phyloP scores from a whole-genome alignment of 2,329 filamentous ascomycete species.

The Calonectria fujianensis region DNA sequence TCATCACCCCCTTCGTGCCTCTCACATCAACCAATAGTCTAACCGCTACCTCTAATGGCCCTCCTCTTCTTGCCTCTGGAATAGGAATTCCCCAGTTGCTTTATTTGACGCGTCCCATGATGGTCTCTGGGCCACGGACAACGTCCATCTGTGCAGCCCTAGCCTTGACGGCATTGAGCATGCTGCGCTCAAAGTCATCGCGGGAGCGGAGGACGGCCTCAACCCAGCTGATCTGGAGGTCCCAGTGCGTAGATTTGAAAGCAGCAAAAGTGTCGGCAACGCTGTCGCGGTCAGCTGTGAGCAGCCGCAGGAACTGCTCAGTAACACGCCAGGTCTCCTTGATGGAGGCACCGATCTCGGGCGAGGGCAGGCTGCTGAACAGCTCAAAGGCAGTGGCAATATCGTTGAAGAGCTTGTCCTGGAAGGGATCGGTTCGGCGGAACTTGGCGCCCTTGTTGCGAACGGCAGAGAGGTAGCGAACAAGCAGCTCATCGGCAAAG shows the following conservation, averaged over 20 bases:
- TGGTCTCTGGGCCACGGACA: slow-evolving; percentile 88
- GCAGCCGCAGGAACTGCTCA: slow-evolving; percentile 85
- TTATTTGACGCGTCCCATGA: slow-evolving; percentile 94
- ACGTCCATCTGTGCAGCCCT: slow-evolving; percentile 90
- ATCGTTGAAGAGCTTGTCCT: slow-evolving; percentile 95
- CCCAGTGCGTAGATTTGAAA: slow-evolving; percentile 94
- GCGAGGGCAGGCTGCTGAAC: slow-evolving; percentile 83
- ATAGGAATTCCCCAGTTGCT: slow-evolving; percentile 26
- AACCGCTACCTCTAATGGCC: neutral
- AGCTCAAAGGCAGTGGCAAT: slow-evolving; percentile 93
- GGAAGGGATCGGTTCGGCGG: slow-evolving; percentile 88
- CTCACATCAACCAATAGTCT: neutral
- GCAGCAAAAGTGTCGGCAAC: slow-evolving; percentile 86
- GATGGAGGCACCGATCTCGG: slow-evolving; percentile 82
- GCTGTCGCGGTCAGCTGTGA: slow-evolving; percentile 84
- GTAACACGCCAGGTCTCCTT: slow-evolving; percentile 96
- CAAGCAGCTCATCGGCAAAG: slow-evolving; percentile 91
- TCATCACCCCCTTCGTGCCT: neutral
- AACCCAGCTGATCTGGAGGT: slow-evolving; percentile 95
- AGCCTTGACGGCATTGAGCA: slow-evolving; percentile 92
- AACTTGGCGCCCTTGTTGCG: slow-evolving; percentile 95
- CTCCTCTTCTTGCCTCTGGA: slow-evolving; percentile 28
- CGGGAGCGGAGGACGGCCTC: slow-evolving; percentile 90
- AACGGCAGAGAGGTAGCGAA: slow-evolving; percentile 88
- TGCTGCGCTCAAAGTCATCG: slow-evolving; percentile 94